Evolutionary conservation across 345 rosid species (phyloP), one percentile per base, ranked within the genome.

Genomic region (Pugionium dolabratum): DNA sequence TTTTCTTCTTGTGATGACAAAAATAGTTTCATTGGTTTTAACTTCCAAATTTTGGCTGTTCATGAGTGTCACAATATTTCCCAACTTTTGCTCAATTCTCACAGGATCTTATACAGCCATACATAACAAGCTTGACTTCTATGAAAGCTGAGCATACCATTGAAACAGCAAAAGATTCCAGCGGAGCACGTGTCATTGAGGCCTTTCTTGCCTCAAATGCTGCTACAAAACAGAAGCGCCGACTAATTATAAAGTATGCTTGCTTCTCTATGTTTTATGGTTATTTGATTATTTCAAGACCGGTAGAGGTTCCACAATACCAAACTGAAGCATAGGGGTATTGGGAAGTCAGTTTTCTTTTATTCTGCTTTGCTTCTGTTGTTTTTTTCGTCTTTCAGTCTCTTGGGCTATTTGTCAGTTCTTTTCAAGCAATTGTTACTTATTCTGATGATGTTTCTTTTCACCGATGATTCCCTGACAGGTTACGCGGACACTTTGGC

Each of bases 121-220:
- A 73, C 70, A 69, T 88, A 65, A 46, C 54, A 43, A 90, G 96
- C 75, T 70, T 94, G 25, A 69, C 88, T 74, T 85, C 84, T 64
- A 81, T 94, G 92, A 92, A 86, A 76, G 72, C 74, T 51, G 90
- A 85, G 30, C 85, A 83, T 67, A 80, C 82, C 66, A 55, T 83
- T 61, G 87, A 85, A 79, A 72, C 84, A n/a, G 88, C 87, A 61
- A 87, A 83, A 78, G 93, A 94, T 78, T 71, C 82, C 32, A 83
- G 84, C 9, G 97, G 99, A 59, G 89, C 95, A n/a, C 88, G 82
- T 54, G 93, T 81, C 44, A 82, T 94, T 44, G 99, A 94, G 80
- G 91, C 91, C 35, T 90, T 85, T 82, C 89, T 90, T 61, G 79
- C 67, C 70, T 85, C 96, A 54, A 75, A 80, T 67, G 88, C 86